phyloP scores from a whole-genome alignment of 2,329 filamentous ascomycete genomes.

The Cladosporium phlei region DNA sequence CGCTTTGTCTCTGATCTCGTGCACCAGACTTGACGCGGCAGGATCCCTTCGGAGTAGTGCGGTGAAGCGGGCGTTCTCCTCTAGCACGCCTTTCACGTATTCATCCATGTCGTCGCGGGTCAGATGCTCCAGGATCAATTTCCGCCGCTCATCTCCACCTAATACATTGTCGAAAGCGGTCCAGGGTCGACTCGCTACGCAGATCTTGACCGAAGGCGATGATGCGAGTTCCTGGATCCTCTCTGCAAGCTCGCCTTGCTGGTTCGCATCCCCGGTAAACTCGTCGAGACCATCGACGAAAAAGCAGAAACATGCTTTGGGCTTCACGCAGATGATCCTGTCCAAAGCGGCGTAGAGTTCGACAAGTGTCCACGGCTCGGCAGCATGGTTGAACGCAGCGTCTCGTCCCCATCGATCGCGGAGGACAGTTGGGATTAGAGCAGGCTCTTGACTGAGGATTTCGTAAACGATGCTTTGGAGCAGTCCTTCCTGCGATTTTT shows the following conservation, averaged over 20 bases:
- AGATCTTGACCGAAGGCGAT: not conserved
- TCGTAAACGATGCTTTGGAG: constrained; percentile 16
- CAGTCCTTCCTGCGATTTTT: constrained; percentile 17
- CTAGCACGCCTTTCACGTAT: constrained; percentile 20
- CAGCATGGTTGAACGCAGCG: not conserved
- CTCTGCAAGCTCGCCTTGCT: not conserved
- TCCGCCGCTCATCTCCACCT: not conserved
- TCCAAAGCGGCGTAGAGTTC: constrained; percentile 7
- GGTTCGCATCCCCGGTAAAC: not conserved
- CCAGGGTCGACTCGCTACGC: not conserved
- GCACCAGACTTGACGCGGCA: not conserved
- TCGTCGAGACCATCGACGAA: constrained; percentile 19
- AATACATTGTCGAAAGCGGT: not conserved
- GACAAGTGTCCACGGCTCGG: not conserved
- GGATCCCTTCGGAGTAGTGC: not conserved
- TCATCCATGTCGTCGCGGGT: constrained; percentile 10
- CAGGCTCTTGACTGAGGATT: constrained; percentile 14
- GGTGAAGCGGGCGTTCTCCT: not conserved
- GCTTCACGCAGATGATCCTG: not conserved
- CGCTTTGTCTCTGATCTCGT: constrained; percentile 17
- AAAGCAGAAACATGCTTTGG: constrained; percentile 15
- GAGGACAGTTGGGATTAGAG: constrained; percentile 1
- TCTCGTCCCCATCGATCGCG: not conserved
- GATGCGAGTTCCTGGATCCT: not conserved
- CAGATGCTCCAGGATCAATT: not conserved